phyloP scores from a whole-genome alignment of 305 asterid genomes.

The Striga hermonthica region DNA sequence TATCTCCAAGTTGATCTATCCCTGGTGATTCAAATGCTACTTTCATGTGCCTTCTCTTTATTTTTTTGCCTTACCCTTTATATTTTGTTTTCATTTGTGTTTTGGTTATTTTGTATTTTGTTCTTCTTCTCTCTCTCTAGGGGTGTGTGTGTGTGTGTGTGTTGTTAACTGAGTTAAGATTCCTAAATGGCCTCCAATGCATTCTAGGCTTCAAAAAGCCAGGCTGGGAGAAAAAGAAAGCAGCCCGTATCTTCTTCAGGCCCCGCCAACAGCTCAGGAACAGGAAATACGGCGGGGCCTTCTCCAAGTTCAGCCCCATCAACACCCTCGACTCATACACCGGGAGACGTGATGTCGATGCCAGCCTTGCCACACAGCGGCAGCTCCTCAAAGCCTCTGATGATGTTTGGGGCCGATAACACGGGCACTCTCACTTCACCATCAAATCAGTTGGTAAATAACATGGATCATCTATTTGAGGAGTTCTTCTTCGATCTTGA shows the following conservation, averaged over 20 bases:
- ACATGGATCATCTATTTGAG: not conserved
- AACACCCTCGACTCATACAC: slow-evolving; percentile 98
- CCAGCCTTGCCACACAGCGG: slow-evolving; percentile 85
- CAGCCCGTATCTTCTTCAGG: slow-evolving; percentile 94
- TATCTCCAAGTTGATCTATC: too few species aligned
- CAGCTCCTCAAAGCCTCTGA: slow-evolving; percentile 74
- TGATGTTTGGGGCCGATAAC: slow-evolving; percentile 82
- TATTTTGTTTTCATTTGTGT: too few species aligned
- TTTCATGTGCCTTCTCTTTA: too few species aligned
- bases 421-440: slow-evolving; percentile 85
- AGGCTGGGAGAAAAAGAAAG: slow-evolving; percentile 92
- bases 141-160: too few species aligned
- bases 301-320: slow-evolving; percentile 99
- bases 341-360: slow-evolving; percentile 91
- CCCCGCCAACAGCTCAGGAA: slow-evolving; percentile 97
- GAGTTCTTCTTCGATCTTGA: slow-evolving; percentile 3
- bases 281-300: slow-evolving; percentile 98
- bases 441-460: slow-evolving; percentile 80
- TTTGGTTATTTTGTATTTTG: too few species aligned
- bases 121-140: too few species aligned
- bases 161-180: not conserved
- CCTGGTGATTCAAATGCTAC: too few species aligned
- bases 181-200: slow-evolving; percentile 41
- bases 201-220: slow-evolving; percentile 85
- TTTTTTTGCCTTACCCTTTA: too few species aligned